Conservation (phyloP, 1,284 basidiomycete genomes). For the Heterobasidion occidentale region DNA sequence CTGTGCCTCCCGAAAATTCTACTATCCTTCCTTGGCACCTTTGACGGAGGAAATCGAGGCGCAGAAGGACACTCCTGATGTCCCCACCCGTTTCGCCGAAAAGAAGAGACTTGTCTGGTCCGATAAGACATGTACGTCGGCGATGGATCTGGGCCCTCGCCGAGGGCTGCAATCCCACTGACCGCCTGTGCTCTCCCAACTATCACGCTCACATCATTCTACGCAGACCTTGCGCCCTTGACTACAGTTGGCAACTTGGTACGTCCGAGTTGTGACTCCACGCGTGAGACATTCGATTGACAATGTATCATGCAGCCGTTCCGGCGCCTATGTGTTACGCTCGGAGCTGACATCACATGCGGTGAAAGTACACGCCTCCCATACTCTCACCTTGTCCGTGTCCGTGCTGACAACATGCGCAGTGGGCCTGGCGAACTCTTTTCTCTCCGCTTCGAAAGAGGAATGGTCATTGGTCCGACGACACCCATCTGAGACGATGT, state of each 20-base stretch:
- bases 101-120: constrained; percentile 86
- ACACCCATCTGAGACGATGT: constrained; percentile 84
- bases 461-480: constrained; percentile 88
- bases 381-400: background rate
- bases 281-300: no score
- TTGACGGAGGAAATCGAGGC: constrained; percentile 14
- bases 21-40: constrained; percentile 18
- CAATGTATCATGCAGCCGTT: constrained; percentile 61
- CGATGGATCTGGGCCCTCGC: background rate
- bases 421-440: constrained; percentile 82
- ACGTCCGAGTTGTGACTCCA: constrained; percentile 18
- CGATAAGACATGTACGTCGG: constrained; percentile 72
- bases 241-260: constrained; percentile 95
- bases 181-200: background rate
- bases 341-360: constrained; percentile 92
- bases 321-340: constrained; percentile 78
- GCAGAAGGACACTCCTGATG: constrained; percentile 54
- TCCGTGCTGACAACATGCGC: constrained; percentile 4
- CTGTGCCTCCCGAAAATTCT: background rate
- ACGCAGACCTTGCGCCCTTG: constrained; percentile 80
- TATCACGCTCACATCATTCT: background rate
- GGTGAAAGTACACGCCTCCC: constrained; percentile 67
- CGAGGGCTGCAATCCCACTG: background rate
- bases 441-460: constrained; percentile 76
- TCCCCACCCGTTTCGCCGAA: constrained; percentile 67